Evolutionary conservation across 139 green algal species (phyloP).

Genomic region (Coelastrella sp.): DNA sequence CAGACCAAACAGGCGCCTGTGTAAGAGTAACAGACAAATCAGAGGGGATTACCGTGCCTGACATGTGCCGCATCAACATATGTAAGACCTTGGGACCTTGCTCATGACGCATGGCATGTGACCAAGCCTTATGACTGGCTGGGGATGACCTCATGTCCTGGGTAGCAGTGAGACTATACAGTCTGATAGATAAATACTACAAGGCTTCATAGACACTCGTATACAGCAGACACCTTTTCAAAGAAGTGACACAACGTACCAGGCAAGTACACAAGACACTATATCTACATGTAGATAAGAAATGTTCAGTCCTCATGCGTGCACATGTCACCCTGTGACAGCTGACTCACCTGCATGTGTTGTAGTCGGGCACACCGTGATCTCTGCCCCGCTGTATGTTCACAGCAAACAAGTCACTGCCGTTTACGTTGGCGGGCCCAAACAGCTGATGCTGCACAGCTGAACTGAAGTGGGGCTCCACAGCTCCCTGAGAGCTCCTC

Average conservation of each 20-base stretch:
- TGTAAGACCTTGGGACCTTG: neutral
- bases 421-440: constrained; percentile 43
- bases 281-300: neutral
- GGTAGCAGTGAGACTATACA: too few species aligned
- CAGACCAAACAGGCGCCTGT: constrained; percentile 18
- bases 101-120: neutral
- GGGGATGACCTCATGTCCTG: too few species aligned
- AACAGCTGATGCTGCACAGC: constrained; percentile 56
- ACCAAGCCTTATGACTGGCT: too few species aligned
- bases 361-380: constrained; percentile 61
- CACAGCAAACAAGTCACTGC: constrained; percentile 53
- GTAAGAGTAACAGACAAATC: neutral
- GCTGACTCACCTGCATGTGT: constrained; percentile 38
- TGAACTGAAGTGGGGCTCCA: constrained; percentile 46
- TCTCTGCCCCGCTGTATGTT: constrained; percentile 62
- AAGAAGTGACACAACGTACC: too few species aligned
- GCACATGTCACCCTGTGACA: neutral
- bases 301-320: neutral
- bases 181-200: too few species aligned
- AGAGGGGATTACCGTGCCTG: neutral
- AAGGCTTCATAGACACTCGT: too few species aligned
- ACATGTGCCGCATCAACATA: neutral
- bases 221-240: too few species aligned
- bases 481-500: neutral
- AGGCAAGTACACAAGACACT: neutral